Evolutionary conservation across 2,329 filamentous ascomycete genomes (phyloP).

Genomic region (Aspergillus clavatus): DNA sequence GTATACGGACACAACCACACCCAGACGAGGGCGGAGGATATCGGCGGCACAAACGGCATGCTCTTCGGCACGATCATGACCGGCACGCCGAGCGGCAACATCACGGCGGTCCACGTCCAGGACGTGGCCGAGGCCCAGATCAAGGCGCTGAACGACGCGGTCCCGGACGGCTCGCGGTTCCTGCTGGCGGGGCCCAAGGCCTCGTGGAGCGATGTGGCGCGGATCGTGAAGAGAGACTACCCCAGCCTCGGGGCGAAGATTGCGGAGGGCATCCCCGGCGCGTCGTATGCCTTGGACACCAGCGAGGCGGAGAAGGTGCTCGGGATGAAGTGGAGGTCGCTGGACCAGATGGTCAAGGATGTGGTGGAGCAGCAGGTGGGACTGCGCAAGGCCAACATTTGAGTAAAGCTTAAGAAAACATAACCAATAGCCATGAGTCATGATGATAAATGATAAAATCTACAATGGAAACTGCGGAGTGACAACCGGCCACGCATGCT

Average conservation of each 20-base stretch:
- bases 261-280: not conserved
- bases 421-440: no score
- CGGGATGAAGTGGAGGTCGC: constrained; percentile 7
- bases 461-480: not conserved
- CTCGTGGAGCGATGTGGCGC: constrained; percentile 12
- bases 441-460: no score
- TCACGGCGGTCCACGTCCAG: constrained; percentile 14
- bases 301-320: constrained; percentile 10
- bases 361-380: constrained; percentile 16
- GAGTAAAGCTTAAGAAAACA: no score
- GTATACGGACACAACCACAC: constrained; percentile 15
- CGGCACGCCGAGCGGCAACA: constrained; percentile 4
- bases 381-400: no score
- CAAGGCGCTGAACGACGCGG: constrained; percentile 4
- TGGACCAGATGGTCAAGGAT: constrained; percentile 11
- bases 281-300: constrained; percentile 2
- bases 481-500: not conserved
- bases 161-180: constrained; percentile 9
- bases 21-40: constrained; percentile 5
- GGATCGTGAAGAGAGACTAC: constrained; percentile 9
- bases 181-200: constrained; percentile 6
- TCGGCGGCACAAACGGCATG: constrained; percentile 7
- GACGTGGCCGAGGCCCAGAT: constrained; percentile 22
- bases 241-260: constrained; percentile 5
- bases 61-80: constrained; percentile 7